Base-by-base conservation (phyloP, 345 rosid genomes). In the Eucalyptus viminalis region DNA sequence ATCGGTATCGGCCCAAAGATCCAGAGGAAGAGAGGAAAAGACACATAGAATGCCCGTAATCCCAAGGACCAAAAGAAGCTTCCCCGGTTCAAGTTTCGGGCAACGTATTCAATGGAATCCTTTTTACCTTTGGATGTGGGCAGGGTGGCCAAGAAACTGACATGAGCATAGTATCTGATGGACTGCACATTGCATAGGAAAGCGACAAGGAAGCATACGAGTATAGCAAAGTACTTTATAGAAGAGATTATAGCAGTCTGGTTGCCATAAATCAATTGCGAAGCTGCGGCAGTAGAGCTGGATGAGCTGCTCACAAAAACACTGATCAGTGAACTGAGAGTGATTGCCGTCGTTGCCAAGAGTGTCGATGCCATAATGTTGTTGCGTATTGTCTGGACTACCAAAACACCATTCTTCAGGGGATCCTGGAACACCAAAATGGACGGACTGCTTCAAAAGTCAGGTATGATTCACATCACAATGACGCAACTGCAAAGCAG, bases 311-410 rank as follows among this genome's bases (percentile, higher is more conserved):
- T 96, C 69, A 94, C 98, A 44, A 95, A 95, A 87, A 97, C 96
- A 83, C 97, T 91, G 87, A 97, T 97, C 85, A 97, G 94, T 34
- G 99, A 97, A 90, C 97, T 94, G 44, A 97, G 96, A 88, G 99
- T 95, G 90, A 97, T 97, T 76, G 99, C 98, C 56, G 97, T 92
- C n/a, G 97, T 97, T 72, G 98, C 99, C 91, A 97, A 92, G 87
- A 97, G 96, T 3, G 99, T 97, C 6, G 99, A 97, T 88, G 99
- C 99, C 99, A 97, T 97, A 86, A 97, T 97, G 93, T 97, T 97
- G 94, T 97, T 97, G 15, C 99, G 95, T 88, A 97, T 92, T 37
- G 99, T 97, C 90, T 97, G 99, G 56, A 97, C 97, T 14, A 97
- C 95, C 86, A 97, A 91, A 40, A 90, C 92, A n/a, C 99, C 99